A percentile compares a stretch with the other conserved stretches of the same genome.
Evolutionary conservation across 768 basidiomycete genomes (phyloP).

Genomic region (Amanita molliuscula): DNA sequence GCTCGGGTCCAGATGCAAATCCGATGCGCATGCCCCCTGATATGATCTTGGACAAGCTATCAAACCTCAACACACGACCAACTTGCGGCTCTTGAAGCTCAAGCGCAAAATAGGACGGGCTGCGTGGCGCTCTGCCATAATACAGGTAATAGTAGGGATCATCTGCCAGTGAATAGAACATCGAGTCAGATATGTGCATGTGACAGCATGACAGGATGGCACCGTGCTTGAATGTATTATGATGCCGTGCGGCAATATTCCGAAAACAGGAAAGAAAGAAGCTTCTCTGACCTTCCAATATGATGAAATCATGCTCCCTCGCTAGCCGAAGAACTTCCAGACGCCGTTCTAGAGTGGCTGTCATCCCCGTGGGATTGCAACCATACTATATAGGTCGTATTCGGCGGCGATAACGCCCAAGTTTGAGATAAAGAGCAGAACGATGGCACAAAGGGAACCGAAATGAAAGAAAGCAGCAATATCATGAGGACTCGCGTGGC

Average conservation of each 20-base stretch:
- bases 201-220: not conserved
- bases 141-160: slow-evolving; percentile 77
- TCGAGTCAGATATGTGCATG: not conserved
- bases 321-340: slow-evolving; percentile 65
- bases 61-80: slow-evolving; percentile 81
- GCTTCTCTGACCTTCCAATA: slow-evolving; percentile 67
- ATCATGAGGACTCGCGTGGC: not conserved
- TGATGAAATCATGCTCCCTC: slow-evolving; percentile 64
- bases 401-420: not conserved
- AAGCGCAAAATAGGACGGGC: slow-evolving; percentile 74
- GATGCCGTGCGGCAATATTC: not conserved
- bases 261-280: not conserved
- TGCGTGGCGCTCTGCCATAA: slow-evolving; percentile 52
- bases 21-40: slow-evolving; percentile 75
- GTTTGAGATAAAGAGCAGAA: slow-evolving; percentile 5
- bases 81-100: slow-evolving; percentile 57
- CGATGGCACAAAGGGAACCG: not conserved
- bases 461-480: not conserved
- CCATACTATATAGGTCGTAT: slow-evolving; percentile 45
- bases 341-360: slow-evolving; percentile 58
- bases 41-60: slow-evolving; percentile 80
- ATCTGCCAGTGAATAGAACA: slow-evolving; percentile 28
- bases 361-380: slow-evolving; percentile 81
- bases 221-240: not conserved
- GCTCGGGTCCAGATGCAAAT: slow-evolving; percentile 66